These are phyloP conservation scores for Cladorrhinum sp. DNA, from an alignment of 2,329 filamentous ascomycete genomes.

Conservation along the genomic window DNA sequence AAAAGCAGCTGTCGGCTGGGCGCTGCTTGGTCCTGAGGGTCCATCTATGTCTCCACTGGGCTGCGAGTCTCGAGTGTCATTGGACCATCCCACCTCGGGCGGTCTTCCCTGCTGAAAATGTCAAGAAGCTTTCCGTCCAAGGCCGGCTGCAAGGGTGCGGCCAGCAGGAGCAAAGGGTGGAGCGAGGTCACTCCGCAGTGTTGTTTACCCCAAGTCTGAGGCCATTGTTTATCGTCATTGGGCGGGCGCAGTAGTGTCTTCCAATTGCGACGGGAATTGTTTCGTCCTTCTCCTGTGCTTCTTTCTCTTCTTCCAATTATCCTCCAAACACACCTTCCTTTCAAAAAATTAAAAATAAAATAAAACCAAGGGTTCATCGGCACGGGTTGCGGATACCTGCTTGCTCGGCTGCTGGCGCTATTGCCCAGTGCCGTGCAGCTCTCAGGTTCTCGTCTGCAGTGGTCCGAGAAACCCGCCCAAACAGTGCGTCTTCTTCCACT, in stretches of 20 bases:
- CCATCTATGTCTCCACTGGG: neutral
- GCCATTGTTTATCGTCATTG: neutral
- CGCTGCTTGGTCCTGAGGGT: neutral
- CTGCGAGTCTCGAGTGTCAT: neutral
- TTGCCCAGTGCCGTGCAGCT: neutral
- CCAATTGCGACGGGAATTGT: neutral
- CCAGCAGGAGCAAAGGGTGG: neutral
- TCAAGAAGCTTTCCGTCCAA: neutral
- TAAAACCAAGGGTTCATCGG: neutral
- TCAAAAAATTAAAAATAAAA: too few relatives aligned
- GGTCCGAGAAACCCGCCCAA: neutral
- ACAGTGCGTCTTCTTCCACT: neutral
- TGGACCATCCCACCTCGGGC: neutral
- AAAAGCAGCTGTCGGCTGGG: constrained; percentile 1
- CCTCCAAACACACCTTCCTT: neutral
- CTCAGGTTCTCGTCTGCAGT: neutral
- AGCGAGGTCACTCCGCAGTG: neutral
- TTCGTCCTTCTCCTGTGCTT: neutral
- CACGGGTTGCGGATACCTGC: neutral
- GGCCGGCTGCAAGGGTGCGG: neutral
- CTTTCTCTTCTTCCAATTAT: neutral
- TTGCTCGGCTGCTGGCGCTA: neutral
- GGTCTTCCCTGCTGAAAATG: neutral
- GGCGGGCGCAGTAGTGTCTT: neutral
- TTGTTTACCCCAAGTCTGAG: neutral